These are phyloP conservation scores for Fagopyrum tataricum DNA, from an alignment of 148 eudicot species.

Conservation along the genomic window DNA sequence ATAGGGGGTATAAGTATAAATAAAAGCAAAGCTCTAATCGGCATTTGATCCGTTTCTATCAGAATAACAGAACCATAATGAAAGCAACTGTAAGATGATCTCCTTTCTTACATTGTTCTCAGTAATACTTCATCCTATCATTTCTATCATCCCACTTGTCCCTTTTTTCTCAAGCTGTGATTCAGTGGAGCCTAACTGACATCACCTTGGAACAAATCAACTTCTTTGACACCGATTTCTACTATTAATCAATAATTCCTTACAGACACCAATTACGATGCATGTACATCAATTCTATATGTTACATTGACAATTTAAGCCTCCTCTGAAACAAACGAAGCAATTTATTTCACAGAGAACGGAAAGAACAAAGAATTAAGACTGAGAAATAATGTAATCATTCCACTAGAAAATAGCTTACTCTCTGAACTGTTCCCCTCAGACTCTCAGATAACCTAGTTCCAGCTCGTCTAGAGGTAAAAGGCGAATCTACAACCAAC, in stretches of 20 bases:
- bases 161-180: not conserved
- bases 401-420: conserved; percentile 26
- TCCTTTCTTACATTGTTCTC: not conserved
- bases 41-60: too few species aligned
- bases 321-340: not conserved
- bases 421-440: conserved; percentile 84
- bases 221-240: not conserved
- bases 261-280: not conserved
- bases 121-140: not conserved
- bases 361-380: not conserved
- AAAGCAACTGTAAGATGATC: not conserved
- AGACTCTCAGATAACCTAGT: conserved; percentile 98
- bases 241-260: not conserved
- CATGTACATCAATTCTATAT: not conserved
- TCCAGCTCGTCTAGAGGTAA: conserved; percentile 97
- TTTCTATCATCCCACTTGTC: not conserved
- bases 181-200: not conserved
- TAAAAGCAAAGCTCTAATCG: not conserved
- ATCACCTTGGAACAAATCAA: conserved; percentile 4
- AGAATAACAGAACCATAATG: not conserved
- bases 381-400: not conserved
- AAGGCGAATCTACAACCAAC: conserved; percentile 61
- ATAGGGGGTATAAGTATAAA: not conserved
- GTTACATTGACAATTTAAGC: not conserved
- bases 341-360: not conserved